These are phyloP conservation scores for Tilletia walkeri DNA, from an alignment of 1,284 basidiomycete species.

Conservation along the genomic window DNA sequence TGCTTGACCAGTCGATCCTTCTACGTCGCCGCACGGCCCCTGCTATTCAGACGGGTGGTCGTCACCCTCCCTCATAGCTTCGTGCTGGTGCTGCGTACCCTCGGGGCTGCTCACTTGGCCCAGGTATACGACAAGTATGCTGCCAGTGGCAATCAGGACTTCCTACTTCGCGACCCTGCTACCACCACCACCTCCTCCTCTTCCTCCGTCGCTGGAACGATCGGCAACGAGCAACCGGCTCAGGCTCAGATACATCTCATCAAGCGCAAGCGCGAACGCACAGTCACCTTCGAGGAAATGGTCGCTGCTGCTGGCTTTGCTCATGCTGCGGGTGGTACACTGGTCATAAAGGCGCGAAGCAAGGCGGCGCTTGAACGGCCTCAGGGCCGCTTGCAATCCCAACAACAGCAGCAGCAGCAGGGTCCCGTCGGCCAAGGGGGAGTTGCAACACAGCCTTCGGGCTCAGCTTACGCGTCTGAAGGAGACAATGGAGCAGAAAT, in stretches of 20 bases:
- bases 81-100: conserved; percentile 41
- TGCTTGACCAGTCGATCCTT: conserved; percentile 50
- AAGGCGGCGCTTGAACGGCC: conserved; percentile 4
- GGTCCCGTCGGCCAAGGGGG: not conserved
- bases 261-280: conserved; percentile 27
- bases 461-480: conserved; percentile 5
- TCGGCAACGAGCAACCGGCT: not conserved
- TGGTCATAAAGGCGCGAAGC: conserved; percentile 28
- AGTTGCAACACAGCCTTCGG: not conserved
- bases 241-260: not conserved
- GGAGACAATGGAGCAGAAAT: conserved; percentile 34
- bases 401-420: not conserved
- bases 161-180: not conserved
- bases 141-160: conserved; percentile 33
- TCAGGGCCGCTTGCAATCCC: not conserved
- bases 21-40: conserved; percentile 45
- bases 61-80: conserved; percentile 52
- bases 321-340: conserved; percentile 38
- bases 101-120: conserved; percentile 44
- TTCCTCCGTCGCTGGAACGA: not conserved
- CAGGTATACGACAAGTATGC: conserved; percentile 44
- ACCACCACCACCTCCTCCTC: not conserved
- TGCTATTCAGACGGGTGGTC: conserved; percentile 50
- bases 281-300: conserved; percentile 44
- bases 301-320: conserved; percentile 50